phyloP scores from a whole-genome alignment of 495 filamentous ascomycete genomes.

The Corynascus novoguineensis region DNA sequence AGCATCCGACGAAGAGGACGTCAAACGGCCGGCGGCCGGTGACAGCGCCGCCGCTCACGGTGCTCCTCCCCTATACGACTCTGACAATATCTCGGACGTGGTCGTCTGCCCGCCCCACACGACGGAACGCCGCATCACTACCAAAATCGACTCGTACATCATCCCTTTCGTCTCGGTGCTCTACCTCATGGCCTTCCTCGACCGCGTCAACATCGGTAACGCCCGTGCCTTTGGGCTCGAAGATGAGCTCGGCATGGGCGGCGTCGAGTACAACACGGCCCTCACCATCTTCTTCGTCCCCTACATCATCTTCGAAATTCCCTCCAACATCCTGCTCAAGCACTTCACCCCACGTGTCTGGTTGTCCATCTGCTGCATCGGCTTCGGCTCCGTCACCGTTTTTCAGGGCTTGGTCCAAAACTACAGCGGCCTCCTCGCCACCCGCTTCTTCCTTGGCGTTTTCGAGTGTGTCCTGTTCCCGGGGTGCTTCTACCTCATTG shows the following conservation, averaged over 20 bases:
- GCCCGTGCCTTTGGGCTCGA: slow-evolving; percentile 58
- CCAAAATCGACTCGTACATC: slow-evolving; percentile 73
- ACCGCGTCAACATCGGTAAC: slow-evolving; percentile 71
- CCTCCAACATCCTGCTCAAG: slow-evolving; percentile 83
- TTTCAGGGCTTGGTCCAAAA: slow-evolving; percentile 76
- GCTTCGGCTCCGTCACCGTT: slow-evolving; percentile 71
- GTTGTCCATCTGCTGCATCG: slow-evolving; percentile 74
- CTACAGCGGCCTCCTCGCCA: slow-evolving; percentile 72
- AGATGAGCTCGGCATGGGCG: slow-evolving; percentile 54
- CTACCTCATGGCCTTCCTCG: slow-evolving; percentile 83
- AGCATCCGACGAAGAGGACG: slow-evolving; percentile 11
- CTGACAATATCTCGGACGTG: neutral
- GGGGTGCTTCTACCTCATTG: slow-evolving; percentile 69
- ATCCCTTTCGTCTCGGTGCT: slow-evolving; percentile 77
- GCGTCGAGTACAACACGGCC: slow-evolving; percentile 65
- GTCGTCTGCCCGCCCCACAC: slow-evolving; percentile 29
- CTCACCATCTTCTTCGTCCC: slow-evolving; percentile 91
- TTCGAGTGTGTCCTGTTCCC: slow-evolving; percentile 92
- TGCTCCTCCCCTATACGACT: neutral
- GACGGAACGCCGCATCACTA: slow-evolving; percentile 61
- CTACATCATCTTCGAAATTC: slow-evolving; percentile 82
- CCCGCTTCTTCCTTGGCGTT: slow-evolving; percentile 80
- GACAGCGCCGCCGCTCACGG: neutral
- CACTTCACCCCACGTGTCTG: slow-evolving; percentile 75
- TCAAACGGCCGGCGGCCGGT: neutral